Base-by-base conservation (phyloP, 2,329 filamentous ascomycete genomes). In the Trichoderma oligosporum region DNA sequence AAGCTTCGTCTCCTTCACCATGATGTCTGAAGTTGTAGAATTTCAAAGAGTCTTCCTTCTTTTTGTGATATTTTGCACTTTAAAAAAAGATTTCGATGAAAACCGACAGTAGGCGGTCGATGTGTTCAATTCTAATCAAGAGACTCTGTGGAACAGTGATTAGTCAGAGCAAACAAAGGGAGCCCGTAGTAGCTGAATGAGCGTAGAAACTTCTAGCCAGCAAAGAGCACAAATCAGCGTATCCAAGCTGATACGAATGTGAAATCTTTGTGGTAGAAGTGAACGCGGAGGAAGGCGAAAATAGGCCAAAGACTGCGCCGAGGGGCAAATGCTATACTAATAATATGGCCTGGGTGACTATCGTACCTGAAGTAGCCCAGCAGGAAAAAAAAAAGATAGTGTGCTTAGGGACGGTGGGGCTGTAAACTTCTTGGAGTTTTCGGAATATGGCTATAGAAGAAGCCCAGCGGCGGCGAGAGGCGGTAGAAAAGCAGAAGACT, bases 1-100 rank as follows among this genome's bases (percentile, higher is more conserved):
- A 71, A 84, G 82, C 73, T 89, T 89, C 35, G 84, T 88, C 67
- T 91, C 88, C 71, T 88, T 89, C 64, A 86, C 87, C 88, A 91
- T 92, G 56, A 68, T 87, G 73, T 54, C 66, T 57, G 45, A 56
- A 48, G 60, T 51, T 47, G 20, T 41, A 44, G 20, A 12, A 14
- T 16, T 56, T 61, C 61, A 39, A 20, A 27, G 20, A 9, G 25
- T 38, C 3, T 45, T 55, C 16, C n/a, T n/a, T n/a, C n/a, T n/a
- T n/a, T n/a, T n/a, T n/a, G n/a, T n/a, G n/a, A n/a, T n/a, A n/a
- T n/a, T 46, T 22, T 46, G 31, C 38, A 41, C 33, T 31, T 41
- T 41, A 55, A 57, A 49, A 38, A 22, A 22, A 41, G 56, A 41
- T 25, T 29, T 31, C 11, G n/a, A 22, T 14, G 22, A 25, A 53